phyloP scores from a whole-genome alignment of 495 filamentous ascomycete species.

The Chaetomidium leptoderma region DNA sequence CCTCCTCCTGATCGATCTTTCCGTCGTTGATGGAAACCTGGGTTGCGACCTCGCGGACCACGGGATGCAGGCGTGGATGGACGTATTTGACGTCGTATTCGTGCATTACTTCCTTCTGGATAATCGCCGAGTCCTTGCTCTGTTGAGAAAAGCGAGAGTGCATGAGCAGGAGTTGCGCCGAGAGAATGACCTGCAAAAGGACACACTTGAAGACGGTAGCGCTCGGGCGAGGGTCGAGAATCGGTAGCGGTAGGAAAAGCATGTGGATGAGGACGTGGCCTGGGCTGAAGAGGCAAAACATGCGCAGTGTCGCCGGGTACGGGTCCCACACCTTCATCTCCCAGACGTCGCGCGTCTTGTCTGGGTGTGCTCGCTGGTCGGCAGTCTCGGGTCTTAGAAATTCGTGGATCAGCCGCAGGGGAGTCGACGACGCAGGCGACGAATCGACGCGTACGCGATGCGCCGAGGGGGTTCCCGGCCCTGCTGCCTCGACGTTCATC shows the following conservation, averaged over 20 bases:
- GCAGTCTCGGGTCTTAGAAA: conserved; percentile 58
- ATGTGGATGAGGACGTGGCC: conserved; percentile 85
- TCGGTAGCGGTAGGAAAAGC: conserved; percentile 73
- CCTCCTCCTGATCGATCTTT: conserved; percentile 46
- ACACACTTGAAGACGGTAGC: conserved; percentile 79
- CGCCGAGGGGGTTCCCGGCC: conserved; percentile 77
- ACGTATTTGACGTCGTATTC: conserved; percentile 97
- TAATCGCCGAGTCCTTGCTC: conserved; percentile 72
- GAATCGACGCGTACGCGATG: conserved; percentile 88
- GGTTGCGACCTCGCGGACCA: conserved; percentile 77
- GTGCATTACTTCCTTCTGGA: conserved; percentile 86
- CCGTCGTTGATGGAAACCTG: conserved; percentile 56
- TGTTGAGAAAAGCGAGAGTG: conserved; percentile 73
- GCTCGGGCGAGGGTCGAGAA: conserved; percentile 73
- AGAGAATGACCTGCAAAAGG: conserved; percentile 64
- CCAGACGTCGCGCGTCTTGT: conserved; percentile 86
- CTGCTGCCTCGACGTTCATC: conserved; percentile 61
- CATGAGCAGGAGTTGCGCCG: conserved; percentile 69
- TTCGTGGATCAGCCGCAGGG: conserved; percentile 68
- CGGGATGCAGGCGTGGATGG: conserved; percentile 76
- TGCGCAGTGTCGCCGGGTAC: conserved; percentile 68
- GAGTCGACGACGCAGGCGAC: conserved; percentile 71
- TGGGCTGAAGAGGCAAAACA: conserved; percentile 90
- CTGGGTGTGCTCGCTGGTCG: conserved; percentile 75
- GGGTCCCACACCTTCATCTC: conserved; percentile 93